A percentile compares a stretch with the other conserved stretches of the same genome.
These are phyloP conservation scores for Dactylellina parvicollis DNA, from an alignment of 2,329 filamentous ascomycete genomes.

Conservation along the genomic window DNA sequence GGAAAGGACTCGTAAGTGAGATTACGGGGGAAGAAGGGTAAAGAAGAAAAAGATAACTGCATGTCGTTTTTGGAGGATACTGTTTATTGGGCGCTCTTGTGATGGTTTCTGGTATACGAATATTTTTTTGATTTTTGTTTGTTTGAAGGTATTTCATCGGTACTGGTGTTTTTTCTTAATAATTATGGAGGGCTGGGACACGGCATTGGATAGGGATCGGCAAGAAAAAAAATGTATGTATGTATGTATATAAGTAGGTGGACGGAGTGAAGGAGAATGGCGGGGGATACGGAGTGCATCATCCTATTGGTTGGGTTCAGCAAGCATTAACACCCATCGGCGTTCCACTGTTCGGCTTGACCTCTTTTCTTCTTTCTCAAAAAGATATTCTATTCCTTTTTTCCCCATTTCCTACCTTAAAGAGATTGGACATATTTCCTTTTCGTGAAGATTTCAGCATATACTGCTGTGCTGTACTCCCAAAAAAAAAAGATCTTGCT, in stretches of 20 bases:
- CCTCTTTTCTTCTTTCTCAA: no score
- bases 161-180: conserved; percentile 37
- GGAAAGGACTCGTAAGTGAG: conserved; percentile 44
- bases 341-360: no score
- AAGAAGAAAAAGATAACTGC: conserved; percentile 4
- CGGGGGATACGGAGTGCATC: neutral
- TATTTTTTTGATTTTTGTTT: conserved; percentile 22
- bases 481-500: no score
- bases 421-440: no score
- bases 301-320: neutral
- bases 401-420: no score
- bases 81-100: no score
- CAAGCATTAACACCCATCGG: conserved; percentile 18
- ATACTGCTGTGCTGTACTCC: no score
- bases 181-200: conserved; percentile 24
- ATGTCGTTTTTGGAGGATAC: neutral
- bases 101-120: conserved; percentile 12
- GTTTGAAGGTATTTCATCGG: conserved; percentile 21
- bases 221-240: conserved; percentile 18
- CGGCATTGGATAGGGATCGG: conserved; percentile 13
- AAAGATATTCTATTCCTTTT: no score
- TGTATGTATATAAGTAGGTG: neutral
- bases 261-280: neutral
- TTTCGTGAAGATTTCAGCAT: no score
- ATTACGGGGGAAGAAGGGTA: conserved; percentile 48